Percentiles rank a stretch among this genome's conserved stretches.
Conservation (phyloP, 2,329 filamentous ascomycete species). For the Nigrospora sphaerica region DNA sequence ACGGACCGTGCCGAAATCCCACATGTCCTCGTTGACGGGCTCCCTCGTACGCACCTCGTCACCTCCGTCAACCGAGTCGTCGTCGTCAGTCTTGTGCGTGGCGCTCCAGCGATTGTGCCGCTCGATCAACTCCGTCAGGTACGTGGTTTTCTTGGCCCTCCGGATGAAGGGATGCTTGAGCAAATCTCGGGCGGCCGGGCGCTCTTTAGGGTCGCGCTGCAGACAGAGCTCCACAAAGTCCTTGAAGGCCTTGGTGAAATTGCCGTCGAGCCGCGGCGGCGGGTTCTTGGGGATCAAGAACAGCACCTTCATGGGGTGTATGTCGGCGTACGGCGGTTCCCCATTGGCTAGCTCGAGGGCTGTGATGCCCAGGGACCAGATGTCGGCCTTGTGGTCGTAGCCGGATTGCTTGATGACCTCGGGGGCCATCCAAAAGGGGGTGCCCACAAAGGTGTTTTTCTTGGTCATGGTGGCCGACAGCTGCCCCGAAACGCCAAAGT, state of each 20-base stretch:
- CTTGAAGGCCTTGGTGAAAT: slow-evolving; percentile 77
- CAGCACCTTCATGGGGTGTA: slow-evolving; percentile 96
- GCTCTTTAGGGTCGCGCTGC: slow-evolving; percentile 80
- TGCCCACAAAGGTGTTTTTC: slow-evolving; percentile 98
- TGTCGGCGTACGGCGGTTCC: slow-evolving; percentile 91
- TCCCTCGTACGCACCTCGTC: slow-evolving; percentile 50
- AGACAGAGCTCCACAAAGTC: slow-evolving; percentile 80
- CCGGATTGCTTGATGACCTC: slow-evolving; percentile 98
- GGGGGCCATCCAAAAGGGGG: slow-evolving; percentile 98
- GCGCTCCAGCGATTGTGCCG: slow-evolving; percentile 81
- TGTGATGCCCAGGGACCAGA: slow-evolving; percentile 94
- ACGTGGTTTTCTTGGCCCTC: slow-evolving; percentile 90
- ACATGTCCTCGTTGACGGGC: slow-evolving; percentile 72
- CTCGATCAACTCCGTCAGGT: slow-evolving; percentile 92
- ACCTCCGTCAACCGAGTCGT: slow-evolving; percentile 57
- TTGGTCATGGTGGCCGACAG: slow-evolving; percentile 98
- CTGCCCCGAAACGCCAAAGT: slow-evolving; percentile 96
- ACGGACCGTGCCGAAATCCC: slow-evolving; percentile 96
- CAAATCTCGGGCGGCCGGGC: slow-evolving; percentile 80
- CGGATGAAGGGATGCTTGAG: slow-evolving; percentile 86
- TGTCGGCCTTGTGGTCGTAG: slow-evolving; percentile 96
- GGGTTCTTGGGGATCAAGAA: slow-evolving; percentile 95
- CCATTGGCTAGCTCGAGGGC: slow-evolving; percentile 86
- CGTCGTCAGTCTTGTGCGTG: slow-evolving; percentile 65
- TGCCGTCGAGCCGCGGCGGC: slow-evolving; percentile 72